Base-by-base conservation (phyloP, 78 protist genomes). In the Tieghemostelium lacteum region DNA sequence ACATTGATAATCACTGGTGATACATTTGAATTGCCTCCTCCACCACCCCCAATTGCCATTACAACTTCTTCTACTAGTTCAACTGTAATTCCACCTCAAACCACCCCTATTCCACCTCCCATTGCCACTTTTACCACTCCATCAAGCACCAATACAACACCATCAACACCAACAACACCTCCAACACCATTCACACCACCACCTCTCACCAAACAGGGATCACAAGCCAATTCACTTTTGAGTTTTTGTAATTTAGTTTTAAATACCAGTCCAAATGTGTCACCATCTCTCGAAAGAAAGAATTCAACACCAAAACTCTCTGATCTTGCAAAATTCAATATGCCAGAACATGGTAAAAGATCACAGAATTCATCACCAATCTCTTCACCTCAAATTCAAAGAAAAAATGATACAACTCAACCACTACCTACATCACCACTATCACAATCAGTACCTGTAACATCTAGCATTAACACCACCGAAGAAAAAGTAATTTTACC, bases 171-270 rank as follows among this genome's bases (percentile, higher is more conserved):
- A 3, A 33, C 45, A 12, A 16, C 66, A 39, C 16, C 85, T 8
- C 16, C 69, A 24, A 24, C 85, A 34, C 24, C 66, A 31, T 5
- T 76, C 14, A 26, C 42, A 39, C 72, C 72, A 75, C 57, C 69
- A 60, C 20, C 69, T 20, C 63, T 75, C 12, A 28, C 72, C 24
- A 58, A 75, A 49, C 8, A 54, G 28, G 39, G n/a, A n/a, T 17
- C 77, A 71, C 45, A 63, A 17, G 49, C 55, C 10, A 83, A 10
- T 58, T 60, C 67, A 29, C 54, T 83, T 28, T 50, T 83, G 22
- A 49, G 57, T 42, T 83, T 83, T 60, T 83, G 91, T 83, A 83
- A 69, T 40, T n/a, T 63, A 16, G 64, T 67, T 28, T 34, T 83
- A 7, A 52, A 66, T 7, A 39, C 19, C n/a, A 54, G 50, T 3